phyloP scores from a whole-genome alignment of 768 basidiomycete species.

The Glaciozyma martinii region DNA sequence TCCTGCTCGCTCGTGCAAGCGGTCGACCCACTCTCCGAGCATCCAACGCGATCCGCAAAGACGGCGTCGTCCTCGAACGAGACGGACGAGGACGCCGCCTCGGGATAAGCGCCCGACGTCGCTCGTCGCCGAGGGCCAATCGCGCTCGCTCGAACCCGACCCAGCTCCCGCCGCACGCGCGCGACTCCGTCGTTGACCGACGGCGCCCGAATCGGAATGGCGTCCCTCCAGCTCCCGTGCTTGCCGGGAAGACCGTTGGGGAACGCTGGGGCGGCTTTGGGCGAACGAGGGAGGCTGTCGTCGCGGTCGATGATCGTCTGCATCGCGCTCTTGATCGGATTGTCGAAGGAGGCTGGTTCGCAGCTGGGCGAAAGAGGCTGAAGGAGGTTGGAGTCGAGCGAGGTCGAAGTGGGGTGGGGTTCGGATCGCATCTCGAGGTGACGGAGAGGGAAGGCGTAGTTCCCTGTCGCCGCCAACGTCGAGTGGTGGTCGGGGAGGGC shows the following conservation, averaged over 20 bases:
- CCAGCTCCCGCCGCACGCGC: slow-evolving; percentile 14
- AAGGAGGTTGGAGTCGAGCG: not conserved
- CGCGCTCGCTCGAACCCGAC: slow-evolving; percentile 1
- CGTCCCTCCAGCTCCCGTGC: slow-evolving; percentile 26
- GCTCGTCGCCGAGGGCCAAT: not conserved
- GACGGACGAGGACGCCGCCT: slow-evolving; percentile 1
- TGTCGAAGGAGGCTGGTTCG: slow-evolving; percentile 23
- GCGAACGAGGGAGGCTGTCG: slow-evolving; percentile 1
- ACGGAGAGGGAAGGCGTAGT: not conserved
- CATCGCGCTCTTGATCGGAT: slow-evolving; percentile 31
- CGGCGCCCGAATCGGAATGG: slow-evolving; percentile 14
- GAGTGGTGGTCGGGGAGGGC: slow-evolving; percentile 62
- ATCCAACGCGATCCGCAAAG: slow-evolving; percentile 18
- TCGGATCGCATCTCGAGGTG: slow-evolving; percentile 16
- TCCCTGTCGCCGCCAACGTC: not conserved
- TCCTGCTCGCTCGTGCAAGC: slow-evolving; percentile 22
- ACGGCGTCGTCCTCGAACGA: slow-evolving; percentile 35
- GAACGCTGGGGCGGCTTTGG: slow-evolving; percentile 21
- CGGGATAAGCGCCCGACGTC: not conserved
- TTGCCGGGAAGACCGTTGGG: slow-evolving; percentile 30
- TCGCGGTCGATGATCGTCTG: slow-evolving; percentile 30
- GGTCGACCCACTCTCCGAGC: slow-evolving; percentile 12
- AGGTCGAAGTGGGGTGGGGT: not conserved
- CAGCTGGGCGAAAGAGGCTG: not conserved
- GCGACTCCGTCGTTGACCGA: slow-evolving; percentile 24